Conservation (phyloP, 129 eudicot genomes). For the Logfia minima region DNA sequence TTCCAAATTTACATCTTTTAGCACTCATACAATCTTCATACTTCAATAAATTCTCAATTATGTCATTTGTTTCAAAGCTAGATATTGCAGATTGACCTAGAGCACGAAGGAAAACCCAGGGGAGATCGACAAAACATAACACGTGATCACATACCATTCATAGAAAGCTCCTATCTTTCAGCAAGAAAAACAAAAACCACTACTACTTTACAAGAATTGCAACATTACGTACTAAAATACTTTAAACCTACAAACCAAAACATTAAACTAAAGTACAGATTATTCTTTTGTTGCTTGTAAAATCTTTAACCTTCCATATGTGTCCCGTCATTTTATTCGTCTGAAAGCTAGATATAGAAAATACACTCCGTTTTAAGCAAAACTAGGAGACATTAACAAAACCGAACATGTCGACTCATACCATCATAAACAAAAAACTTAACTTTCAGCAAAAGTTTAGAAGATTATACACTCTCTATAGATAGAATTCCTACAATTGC, state of each 20-base stretch:
- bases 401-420: conserved; percentile 7
- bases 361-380: neutral
- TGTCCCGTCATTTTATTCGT: neutral
- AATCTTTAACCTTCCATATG: neutral
- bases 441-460: conserved; percentile 8
- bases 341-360: neutral
- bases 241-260: neutral
- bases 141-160: neutral
- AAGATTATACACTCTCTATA: neutral
- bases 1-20: conserved; percentile 8
- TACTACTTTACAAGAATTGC: neutral
- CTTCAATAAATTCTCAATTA: conserved; percentile 15
- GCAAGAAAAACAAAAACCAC: neutral
- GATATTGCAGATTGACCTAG: neutral
- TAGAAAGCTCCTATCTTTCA: neutral
- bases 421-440: conserved; percentile 5
- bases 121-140: neutral
- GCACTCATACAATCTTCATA: conserved; percentile 8
- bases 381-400: neutral
- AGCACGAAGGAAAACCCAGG: neutral
- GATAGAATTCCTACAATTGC: neutral
- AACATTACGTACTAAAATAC: neutral
- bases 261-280: too few relatives aligned
- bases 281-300: neutral
- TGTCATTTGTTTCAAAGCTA: neutral